Evolutionary conservation across 768 basidiomycete genomes (phyloP), one percentile per base, ranked within the genome.

Genomic region (Amanita rubescens): DNA sequence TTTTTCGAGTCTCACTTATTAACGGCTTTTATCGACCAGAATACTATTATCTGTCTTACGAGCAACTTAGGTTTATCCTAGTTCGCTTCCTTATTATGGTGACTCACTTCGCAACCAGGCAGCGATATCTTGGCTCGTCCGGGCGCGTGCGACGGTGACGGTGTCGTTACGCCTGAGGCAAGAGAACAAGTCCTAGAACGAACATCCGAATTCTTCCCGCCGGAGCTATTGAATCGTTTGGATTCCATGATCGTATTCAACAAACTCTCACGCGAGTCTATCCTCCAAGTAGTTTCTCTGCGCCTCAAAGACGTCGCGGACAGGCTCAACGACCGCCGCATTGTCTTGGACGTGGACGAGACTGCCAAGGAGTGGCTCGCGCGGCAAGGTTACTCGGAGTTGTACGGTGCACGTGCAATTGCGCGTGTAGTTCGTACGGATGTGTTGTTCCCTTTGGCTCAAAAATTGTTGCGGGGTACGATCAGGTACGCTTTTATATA

Each of bases 201-300:
- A 17, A 89, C 89, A 0, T 74, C 81, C 0, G 83, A 84, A 57
- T 84, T 85, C 69, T 94, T 94, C 77, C 85, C 91, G 9, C 93
- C 93, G 0, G 93, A 96, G 67, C 76, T 95, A 2, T 77, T 94
- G 51, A 94, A 94, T 64, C 84, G 93, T 7, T 78, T 95, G 33
- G 92, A 95, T 62, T 81, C 87, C 1, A 87, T 89, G 69, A 72
- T 88, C 14, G 85, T 95, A 8, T 95, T 96, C 75, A 94, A 94
- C 75, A 94, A 92, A 63, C 81, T 96, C 15, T 84, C 87, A 2
- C 77, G 75, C 22, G 64, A 70, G 20, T 84, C 87, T 3, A 87
- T 94, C 50, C 69, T 89, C n/a, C 71, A 85, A 45, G 85, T 96
- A 20, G 90, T 94, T 17, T 72, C 74, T 3, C 73, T 95, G 7